Evolutionary conservation across 257 asterid species (phyloP).

Genomic region (Schizonepeta tenuifolia): DNA sequence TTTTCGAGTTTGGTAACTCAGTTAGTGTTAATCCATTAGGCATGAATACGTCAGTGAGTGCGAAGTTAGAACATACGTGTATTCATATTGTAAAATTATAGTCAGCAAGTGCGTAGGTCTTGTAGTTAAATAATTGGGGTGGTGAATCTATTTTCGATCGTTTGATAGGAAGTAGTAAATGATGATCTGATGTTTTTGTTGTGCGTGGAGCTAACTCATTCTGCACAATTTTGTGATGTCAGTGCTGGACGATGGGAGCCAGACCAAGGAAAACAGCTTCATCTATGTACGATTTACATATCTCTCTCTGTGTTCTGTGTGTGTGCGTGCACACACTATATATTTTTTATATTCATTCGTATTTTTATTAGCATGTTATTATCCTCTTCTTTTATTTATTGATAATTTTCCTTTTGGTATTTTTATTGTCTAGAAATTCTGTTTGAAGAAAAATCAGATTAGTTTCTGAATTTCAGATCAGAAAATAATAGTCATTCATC

Average conservation of each 20-base stretch:
- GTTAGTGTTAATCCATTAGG: constrained; percentile 15
- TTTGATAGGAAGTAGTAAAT: neutral
- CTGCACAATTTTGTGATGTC: constrained; percentile 38
- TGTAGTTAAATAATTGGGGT: neutral
- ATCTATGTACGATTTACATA: constrained; percentile 71
- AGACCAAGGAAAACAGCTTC: constrained; percentile 87
- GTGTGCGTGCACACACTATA: too few relatives aligned
- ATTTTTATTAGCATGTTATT: neutral
- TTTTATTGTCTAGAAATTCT: constrained; percentile 11
- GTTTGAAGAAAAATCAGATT: constrained; percentile 12
- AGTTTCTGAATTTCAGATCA: constrained; percentile 17
- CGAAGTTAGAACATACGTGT: neutral
- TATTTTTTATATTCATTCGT: neutral
- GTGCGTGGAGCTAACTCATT: constrained; percentile 19
- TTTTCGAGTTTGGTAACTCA: constrained; percentile 13
- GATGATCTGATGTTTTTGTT: constrained; percentile 23
- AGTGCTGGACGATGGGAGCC: constrained; percentile 91
- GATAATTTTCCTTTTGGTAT: constrained; percentile 3
- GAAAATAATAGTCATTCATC: constrained; percentile 10
- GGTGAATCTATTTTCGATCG: constrained; percentile 12
- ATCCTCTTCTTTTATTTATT: neutral
- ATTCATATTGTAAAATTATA: neutral
- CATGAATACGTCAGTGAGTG: neutral
- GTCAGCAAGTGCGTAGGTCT: neutral
- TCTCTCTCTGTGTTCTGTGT: constrained; percentile 21